Conservation (phyloP, 192 early-diverging fungal species). For the Podila minutissima region DNA sequence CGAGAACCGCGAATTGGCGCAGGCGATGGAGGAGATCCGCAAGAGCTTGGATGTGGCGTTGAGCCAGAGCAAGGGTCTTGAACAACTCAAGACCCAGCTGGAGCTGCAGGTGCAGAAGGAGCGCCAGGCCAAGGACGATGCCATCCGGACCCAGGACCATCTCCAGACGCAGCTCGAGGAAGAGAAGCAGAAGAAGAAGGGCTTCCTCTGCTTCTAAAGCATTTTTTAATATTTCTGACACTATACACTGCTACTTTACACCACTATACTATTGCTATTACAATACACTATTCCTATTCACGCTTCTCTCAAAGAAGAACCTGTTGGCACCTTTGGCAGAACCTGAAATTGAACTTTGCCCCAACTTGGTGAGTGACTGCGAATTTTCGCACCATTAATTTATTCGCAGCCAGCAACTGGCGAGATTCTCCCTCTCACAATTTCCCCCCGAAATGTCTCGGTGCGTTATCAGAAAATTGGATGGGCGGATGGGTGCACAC, state of each 20-base stretch:
- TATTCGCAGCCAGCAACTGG: background rate
- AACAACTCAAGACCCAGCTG: constrained; percentile 29
- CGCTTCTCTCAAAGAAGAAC: background rate
- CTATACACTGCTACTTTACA: background rate
- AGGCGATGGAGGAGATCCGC: constrained; percentile 36
- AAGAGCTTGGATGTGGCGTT: constrained; percentile 31
- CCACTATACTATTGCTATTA: background rate
- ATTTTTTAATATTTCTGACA: background rate
- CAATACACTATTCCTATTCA: background rate
- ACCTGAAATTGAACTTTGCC: too few relatives aligned
- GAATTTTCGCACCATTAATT: background rate
- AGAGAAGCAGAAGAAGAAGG: constrained; percentile 51
- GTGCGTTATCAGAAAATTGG: constrained; percentile 1
- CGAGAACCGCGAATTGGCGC: constrained; percentile 10
- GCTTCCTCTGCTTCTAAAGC: constrained; percentile 42
- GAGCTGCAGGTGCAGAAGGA: constrained; percentile 43
- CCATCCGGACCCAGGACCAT: constrained; percentile 25
- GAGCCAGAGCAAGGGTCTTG: constrained; percentile 28
- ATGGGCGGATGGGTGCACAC: background rate
- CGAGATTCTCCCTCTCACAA: background rate
- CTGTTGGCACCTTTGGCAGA: background rate
- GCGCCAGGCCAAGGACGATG: constrained; percentile 42
- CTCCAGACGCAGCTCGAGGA: constrained; percentile 36
- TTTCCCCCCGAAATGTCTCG: constrained; percentile 4
- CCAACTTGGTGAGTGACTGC: background rate